Evolutionary conservation across 768 basidiomycete genomes (phyloP).

Genomic region (Podaxis sp.): DNA sequence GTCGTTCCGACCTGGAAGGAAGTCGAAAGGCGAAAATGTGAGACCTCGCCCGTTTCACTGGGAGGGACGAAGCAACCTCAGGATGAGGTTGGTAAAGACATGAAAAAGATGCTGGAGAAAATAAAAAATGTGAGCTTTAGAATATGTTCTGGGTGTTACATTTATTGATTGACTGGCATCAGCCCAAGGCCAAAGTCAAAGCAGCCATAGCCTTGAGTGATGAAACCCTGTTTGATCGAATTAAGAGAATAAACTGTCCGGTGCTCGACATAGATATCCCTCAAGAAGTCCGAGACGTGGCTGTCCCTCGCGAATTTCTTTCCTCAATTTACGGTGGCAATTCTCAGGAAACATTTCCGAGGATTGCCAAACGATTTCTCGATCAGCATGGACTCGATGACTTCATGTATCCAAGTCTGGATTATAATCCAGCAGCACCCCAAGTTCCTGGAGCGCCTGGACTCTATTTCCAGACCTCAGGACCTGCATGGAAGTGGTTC

Average conservation of each 20-base stretch:
- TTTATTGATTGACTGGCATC: not conserved
- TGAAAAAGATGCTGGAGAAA: not conserved
- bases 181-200: not conserved
- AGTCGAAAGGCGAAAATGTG: not conserved
- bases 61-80: not conserved
- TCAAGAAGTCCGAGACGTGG: conserved; percentile 6
- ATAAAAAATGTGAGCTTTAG: not conserved
- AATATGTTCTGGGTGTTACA: not conserved
- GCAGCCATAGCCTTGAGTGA: not conserved
- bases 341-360: conserved; percentile 18
- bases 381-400: conserved; percentile 24
- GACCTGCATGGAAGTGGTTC: not conserved
- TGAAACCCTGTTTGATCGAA: not conserved
- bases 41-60: not conserved
- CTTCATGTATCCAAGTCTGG: conserved; percentile 27
- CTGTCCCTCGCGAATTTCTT: conserved; percentile 20
- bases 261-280: not conserved
- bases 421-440: conserved; percentile 22
- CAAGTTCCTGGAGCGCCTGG: conserved; percentile 30
- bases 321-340: conserved; percentile 24
- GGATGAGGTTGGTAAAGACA: not conserved
- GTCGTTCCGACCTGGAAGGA: not conserved
- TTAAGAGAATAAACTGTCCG: not conserved
- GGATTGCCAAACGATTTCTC: conserved; percentile 17
- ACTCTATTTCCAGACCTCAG: conserved; percentile 20